Evolutionary conservation across 352 stramenopile species (phyloP).

Genomic region (Phytophthora rubi): DNA sequence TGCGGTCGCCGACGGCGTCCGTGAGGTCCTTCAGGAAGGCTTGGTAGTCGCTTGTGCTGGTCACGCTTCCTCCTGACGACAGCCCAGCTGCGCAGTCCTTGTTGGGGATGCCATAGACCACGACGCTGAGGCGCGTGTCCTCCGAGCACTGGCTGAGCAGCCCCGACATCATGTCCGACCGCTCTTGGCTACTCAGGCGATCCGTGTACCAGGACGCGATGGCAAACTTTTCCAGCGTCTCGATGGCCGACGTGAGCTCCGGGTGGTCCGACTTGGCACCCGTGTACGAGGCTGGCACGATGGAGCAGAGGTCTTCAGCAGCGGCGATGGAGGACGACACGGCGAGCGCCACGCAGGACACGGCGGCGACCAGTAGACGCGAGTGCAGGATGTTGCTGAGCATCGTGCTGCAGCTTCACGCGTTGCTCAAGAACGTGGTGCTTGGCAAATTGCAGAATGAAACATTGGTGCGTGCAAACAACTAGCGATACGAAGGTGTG

Average conservation of each 20-base stretch:
- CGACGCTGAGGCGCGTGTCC: constrained; percentile 49
- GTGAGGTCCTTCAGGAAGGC: constrained; percentile 51
- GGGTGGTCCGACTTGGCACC: constrained; percentile 45
- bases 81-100: constrained; percentile 62
- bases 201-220: constrained; percentile 70
- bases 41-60: constrained; percentile 47
- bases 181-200: constrained; percentile 33
- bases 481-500: constrained; percentile 5
- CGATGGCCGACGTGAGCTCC: constrained; percentile 39
- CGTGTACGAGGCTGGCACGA: constrained; percentile 34
- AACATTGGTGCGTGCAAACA: constrained; percentile 9
- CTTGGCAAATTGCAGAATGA: constrained; percentile 32
- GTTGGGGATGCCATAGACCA: constrained; percentile 71
- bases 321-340: constrained; percentile 16
- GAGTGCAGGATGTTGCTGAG: constrained; percentile 16
- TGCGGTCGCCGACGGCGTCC: constrained; percentile 47
- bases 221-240: constrained; percentile 42
- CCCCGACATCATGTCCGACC: constrained; percentile 27
- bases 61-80: constrained; percentile 42
- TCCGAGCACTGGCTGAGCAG: constrained; percentile 42
- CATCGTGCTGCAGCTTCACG: constrained; percentile 18
- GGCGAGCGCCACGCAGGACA: constrained; percentile 28
- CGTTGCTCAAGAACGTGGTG: constrained; percentile 7
- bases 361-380: constrained; percentile 10
- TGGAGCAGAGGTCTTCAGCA: constrained; percentile 41